phyloP scores from a whole-genome alignment of 2,329 filamentous ascomycete species.

The Metarhizium humberi region DNA sequence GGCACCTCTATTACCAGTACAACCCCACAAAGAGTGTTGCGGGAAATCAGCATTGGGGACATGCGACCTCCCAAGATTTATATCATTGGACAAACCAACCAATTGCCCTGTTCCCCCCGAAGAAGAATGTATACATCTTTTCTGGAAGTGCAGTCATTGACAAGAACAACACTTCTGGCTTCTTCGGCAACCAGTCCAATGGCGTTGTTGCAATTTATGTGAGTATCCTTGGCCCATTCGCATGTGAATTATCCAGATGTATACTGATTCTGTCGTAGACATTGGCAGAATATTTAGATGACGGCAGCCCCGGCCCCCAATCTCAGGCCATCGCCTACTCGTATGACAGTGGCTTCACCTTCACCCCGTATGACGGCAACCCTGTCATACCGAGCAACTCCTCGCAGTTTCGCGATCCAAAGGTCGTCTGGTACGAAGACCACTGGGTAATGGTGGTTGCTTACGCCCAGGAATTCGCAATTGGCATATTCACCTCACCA shows the following conservation, averaged over 20 bases:
- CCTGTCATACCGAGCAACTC: conserved; percentile 48
- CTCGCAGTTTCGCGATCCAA: conserved; percentile 55
- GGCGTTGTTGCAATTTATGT: conserved; percentile 46
- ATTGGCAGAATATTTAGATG: conserved; percentile 5
- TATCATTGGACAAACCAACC: conserved; percentile 58
- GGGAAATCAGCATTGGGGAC: conserved; percentile 59
- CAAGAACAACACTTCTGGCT: conserved; percentile 54
- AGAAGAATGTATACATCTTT: conserved; percentile 35
- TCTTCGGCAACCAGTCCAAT: conserved; percentile 50
- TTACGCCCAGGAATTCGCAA: conserved; percentile 39
- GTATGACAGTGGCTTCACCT: conserved; percentile 51
- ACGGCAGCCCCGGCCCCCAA: conserved; percentile 20
- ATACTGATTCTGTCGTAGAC: conserved; percentile 10
- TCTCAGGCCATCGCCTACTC: conserved; percentile 55
- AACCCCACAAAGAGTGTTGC: conserved; percentile 29
- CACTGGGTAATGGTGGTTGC: conserved; percentile 51
- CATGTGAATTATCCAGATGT: neutral
- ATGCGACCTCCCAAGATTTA: conserved; percentile 52
- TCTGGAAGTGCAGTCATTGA: conserved; percentile 51
- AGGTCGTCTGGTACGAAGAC: conserved; percentile 49
- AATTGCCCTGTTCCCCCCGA: conserved; percentile 46
- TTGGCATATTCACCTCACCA: conserved; percentile 53
- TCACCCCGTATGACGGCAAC: conserved; percentile 48
- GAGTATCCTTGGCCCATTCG: neutral
- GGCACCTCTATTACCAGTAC: conserved; percentile 59